Evolutionary conservation across 768 basidiomycete genomes (phyloP), one percentile per base, ranked within the genome.

Genomic region (Calocera viscosa): DNA sequence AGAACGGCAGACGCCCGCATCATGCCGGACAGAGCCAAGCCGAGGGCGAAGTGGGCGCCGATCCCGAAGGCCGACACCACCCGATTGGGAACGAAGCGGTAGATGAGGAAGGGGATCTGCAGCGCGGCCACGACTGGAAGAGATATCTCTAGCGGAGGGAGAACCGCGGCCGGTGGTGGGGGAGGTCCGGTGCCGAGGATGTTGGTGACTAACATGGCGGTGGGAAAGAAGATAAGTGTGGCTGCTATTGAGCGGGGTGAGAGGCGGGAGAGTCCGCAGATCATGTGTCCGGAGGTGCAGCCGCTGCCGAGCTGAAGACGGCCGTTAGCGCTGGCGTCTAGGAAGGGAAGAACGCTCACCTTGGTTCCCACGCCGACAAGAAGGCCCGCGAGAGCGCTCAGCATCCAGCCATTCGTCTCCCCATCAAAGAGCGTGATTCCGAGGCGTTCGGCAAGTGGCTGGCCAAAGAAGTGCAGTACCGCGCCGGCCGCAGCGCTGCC

Each of bases 241-340:
- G 77, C 77, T 24, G 72, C 66, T 49, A 78, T 38, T 8, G 76
- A 77, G 7, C 76, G 72, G 22, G 69, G 71, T 19, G 75, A 76
- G 28, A 76, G 71, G 19, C 77, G 71, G 0, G 76, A 74, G 12
- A 76, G 68, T 1, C 77, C 77, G 64, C 75, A 74, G 2, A 78
- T 74, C 68, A 78, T 75, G 67, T 78, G 77, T 12, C 77, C 77
- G 64, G 71, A 70, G 3, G 77, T 77, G 66, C 76, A 78, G 1
- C 76, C 76, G 32, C 72, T 72, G 1, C 74, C 76, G 32, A 78
- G 74, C 75, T 77, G n/a, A n/a, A 65, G 34, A 2, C 30, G 1
- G 7, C 16, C 30, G 17, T 28, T 12, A 60, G 39, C 26, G 17
- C 49, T 8, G 49, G 68, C 26, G 30, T 30, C 8, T 26, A 49